Percentiles rank a stretch among this genome's conserved stretches.
Evolutionary conservation across 2,329 filamentous ascomycete species (phyloP).

Genomic region (Plectosphaerella sp.): DNA sequence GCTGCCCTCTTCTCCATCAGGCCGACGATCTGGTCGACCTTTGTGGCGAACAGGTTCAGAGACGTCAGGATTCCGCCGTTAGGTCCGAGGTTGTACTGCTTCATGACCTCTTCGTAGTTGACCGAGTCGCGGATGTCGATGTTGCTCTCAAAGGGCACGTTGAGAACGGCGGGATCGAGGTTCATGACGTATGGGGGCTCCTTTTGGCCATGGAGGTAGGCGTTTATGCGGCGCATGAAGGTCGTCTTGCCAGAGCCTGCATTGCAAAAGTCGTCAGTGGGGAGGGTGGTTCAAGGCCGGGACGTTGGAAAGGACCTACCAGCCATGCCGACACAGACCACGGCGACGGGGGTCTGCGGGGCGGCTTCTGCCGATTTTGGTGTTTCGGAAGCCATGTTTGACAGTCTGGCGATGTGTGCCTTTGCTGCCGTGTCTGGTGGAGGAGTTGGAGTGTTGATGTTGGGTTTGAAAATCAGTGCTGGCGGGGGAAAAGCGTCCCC

Average conservation of each 20-base stretch:
- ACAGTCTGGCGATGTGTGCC: no score
- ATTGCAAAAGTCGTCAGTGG: slow-evolving; percentile 5
- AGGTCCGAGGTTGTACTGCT: slow-evolving; percentile 94
- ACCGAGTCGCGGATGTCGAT: slow-evolving; percentile 98
- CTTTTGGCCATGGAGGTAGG: slow-evolving; percentile 77
- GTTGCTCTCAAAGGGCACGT: slow-evolving; percentile 91
- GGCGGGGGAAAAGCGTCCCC: no score
- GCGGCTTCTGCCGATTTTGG: no score
- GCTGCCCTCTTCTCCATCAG: slow-evolving; percentile 84
- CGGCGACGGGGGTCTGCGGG: slow-evolving; percentile 58
- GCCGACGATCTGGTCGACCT: slow-evolving; percentile 89
- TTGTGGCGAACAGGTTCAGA: slow-evolving; percentile 94
- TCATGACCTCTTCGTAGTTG: slow-evolving; percentile 99
- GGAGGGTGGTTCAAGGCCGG: not conserved
- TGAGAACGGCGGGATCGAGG: slow-evolving; percentile 90
- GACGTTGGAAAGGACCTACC: slow-evolving; percentile 42
- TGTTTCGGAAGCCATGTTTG: no score
- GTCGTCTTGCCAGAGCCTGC: slow-evolving; percentile 96
- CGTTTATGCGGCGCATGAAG: slow-evolving; percentile 98
- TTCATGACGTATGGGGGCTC: slow-evolving; percentile 93
- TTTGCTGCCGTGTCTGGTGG: no score
- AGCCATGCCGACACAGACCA: slow-evolving; percentile 97
- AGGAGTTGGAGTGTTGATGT: no score
- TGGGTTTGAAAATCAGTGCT: no score
- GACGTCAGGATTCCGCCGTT: slow-evolving; percentile 97